Evolutionary conservation across 2,329 filamentous ascomycete genomes (phyloP), one percentile per base, ranked within the genome.

Genomic region (Neofusicoccum kwambonambiense): DNA sequence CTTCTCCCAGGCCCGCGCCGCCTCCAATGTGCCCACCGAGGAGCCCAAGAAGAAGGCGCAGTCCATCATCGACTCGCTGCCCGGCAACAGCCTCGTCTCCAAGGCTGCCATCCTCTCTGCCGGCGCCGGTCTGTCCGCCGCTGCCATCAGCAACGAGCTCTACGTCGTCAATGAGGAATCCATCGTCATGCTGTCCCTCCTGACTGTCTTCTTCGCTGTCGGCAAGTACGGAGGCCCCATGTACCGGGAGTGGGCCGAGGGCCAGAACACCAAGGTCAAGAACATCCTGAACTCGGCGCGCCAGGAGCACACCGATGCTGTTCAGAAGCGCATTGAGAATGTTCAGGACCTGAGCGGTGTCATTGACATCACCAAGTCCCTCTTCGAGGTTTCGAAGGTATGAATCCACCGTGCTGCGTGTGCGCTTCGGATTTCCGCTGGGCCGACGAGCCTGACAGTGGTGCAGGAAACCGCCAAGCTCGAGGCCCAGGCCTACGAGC

Each of bases 151-250:
- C 89, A 99, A 96, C 84, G 95, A 99, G 88, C 93, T 98, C 86
- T 98, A 97, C 83, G 93, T 99, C 79, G 87, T 99, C 83, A 99
- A 99, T 85, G 95, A 99, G 87, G 95, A 99, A 86, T 91, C 93
- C 69, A 91, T 99, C 78, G 91, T 96, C 77, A 91, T 92, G 71
- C 87, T 99, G 83, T 95, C 91, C 80, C 86, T 99, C 75, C 84
- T 98, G 77, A 92, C 90, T 78, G 91, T 98, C 78, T 99, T 96
- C 90, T 90, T 86, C 76, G 92, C 89, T 68, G 86, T 97, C 74
- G 94, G 92, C 84, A 95, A 96, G 83, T 97, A 92, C 79, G 93
- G 91, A 76, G 95, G 94, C 64, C 95, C 95, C 67, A 84, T 89
- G 80, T 98, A 98, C 87, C 88, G 85, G 78, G 88, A 94, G 81